Percentiles rank a stretch among this genome's conserved stretches.
Evolutionary conservation across 345 rosid genomes (phyloP).

Genomic region (Brassica nigra): DNA sequence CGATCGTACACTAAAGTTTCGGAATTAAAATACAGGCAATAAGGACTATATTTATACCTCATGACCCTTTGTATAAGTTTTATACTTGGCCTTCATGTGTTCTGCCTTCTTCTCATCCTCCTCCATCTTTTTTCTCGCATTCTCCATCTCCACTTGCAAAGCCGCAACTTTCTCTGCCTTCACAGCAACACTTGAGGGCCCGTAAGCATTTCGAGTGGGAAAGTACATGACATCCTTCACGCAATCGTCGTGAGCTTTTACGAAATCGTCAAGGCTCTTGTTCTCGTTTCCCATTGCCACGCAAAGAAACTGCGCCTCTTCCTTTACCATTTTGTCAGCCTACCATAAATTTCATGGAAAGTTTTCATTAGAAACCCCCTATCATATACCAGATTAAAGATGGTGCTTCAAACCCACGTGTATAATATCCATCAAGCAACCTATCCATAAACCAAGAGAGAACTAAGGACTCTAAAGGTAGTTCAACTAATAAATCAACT

Average conservation of each 20-base stretch:
- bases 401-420: constrained; percentile 14
- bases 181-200: constrained; percentile 94
- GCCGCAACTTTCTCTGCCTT: constrained; percentile 86
- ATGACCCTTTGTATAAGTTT: constrained; percentile 87
- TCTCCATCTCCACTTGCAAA: constrained; percentile 76
- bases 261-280: constrained; percentile 79
- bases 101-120: constrained; percentile 85
- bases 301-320: constrained; percentile 70
- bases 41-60: constrained; percentile 56
- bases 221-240: constrained; percentile 94
- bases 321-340: constrained; percentile 74
- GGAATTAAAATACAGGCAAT: background rate
- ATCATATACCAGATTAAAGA: background rate
- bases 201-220: constrained; percentile 86
- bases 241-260: constrained; percentile 88
- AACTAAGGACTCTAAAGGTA: background rate
- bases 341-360: constrained; percentile 36
- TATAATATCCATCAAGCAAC: background rate
- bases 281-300: constrained; percentile 90
- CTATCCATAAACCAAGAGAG: constrained; percentile 1
- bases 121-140: constrained; percentile 69
- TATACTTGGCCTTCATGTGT: constrained; percentile 76
- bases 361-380: constrained; percentile 1
- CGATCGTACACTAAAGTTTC: background rate
- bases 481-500: background rate